phyloP scores from a whole-genome alignment of 768 basidiomycete species.

The Xanthoconium stramineum region DNA sequence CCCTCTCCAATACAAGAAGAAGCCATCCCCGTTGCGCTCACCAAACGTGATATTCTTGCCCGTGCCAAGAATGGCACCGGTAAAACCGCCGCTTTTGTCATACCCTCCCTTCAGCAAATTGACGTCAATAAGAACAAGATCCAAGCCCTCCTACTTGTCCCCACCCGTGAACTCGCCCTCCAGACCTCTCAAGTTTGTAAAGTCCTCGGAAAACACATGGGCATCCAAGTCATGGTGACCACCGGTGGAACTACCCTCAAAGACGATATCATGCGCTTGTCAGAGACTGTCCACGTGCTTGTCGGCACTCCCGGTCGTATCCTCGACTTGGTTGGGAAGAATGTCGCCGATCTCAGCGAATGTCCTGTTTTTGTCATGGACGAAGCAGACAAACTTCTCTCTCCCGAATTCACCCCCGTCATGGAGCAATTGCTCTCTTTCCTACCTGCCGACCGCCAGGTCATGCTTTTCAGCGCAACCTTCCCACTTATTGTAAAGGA shows the following conservation, averaged over 20 bases:
- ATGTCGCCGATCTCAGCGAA: slow-evolving; percentile 88
- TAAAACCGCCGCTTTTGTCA: slow-evolving; percentile 98
- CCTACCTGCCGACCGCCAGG: slow-evolving; percentile 83
- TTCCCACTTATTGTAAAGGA: slow-evolving; percentile 99
- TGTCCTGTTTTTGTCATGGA: slow-evolving; percentile 99
- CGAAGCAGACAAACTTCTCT: slow-evolving; percentile 97
- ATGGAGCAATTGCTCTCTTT: slow-evolving; percentile 93
- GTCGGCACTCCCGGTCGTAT: slow-evolving; percentile 97
- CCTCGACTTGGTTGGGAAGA: slow-evolving; percentile 90
- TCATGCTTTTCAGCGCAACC: slow-evolving; percentile 99
- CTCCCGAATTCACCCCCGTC: slow-evolving; percentile 96
- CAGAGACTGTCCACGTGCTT: slow-evolving; percentile 89
- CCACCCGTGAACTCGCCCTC: slow-evolving; percentile 96
- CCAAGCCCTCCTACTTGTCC: slow-evolving; percentile 94
- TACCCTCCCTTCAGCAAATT: slow-evolving; percentile 92
- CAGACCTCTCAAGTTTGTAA: slow-evolving; percentile 99
- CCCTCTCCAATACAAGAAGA: slow-evolving; percentile 99
- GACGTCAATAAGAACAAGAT: slow-evolving; percentile 83
- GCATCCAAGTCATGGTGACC: slow-evolving; percentile 96
- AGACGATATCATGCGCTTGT: slow-evolving; percentile 93
- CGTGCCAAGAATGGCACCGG: slow-evolving; percentile 97
- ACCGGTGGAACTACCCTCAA: slow-evolving; percentile 97
- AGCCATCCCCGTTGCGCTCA: slow-evolving; percentile 92
- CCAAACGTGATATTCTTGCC: slow-evolving; percentile 90
- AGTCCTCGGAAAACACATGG: slow-evolving; percentile 93